Evolutionary conservation across 768 basidiomycete species (phyloP).

Genomic region (Tulasnella sp.): DNA sequence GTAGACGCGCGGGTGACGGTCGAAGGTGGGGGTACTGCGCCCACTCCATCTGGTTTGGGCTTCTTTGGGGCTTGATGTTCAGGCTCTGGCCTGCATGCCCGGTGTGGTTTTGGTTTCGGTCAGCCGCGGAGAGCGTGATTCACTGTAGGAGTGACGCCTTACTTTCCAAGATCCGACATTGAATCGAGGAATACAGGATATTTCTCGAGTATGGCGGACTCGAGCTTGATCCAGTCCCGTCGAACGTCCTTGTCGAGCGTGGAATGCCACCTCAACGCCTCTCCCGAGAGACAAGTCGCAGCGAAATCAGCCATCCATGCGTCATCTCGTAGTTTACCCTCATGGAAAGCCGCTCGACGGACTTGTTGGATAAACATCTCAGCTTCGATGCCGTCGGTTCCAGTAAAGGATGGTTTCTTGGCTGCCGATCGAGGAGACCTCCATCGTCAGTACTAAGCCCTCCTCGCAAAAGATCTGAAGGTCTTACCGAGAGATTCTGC

Average conservation of each 20-base stretch:
- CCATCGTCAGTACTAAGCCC: neutral
- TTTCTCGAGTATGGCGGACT: neutral
- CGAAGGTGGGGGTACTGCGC: neutral
- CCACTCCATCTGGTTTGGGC: neutral
- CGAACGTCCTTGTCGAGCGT: conserved; percentile 9
- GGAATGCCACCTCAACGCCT: conserved; percentile 8
- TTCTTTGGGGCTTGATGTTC: conserved; percentile 8
- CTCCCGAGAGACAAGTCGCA: neutral
- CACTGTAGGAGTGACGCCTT: neutral
- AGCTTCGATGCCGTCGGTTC: neutral
- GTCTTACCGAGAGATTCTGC: neutral
- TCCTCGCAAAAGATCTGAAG: neutral
- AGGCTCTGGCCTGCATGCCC: neutral
- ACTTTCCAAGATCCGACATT: neutral
- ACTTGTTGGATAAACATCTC: conserved; percentile 17
- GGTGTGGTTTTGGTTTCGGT: neutral
- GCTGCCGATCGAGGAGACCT: neutral
- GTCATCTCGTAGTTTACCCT: conserved; percentile 16
- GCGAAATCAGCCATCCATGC: conserved; percentile 9
- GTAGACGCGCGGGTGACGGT: conserved; percentile 1
- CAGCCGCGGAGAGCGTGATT: neutral
- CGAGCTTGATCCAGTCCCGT: neutral
- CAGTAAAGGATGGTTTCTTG: neutral
- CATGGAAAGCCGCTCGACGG: neutral
- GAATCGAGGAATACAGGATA: neutral